These are phyloP conservation scores for Odontarrhena argentea DNA, from an alignment of 345 rosid genomes.

Conservation along the genomic window DNA sequence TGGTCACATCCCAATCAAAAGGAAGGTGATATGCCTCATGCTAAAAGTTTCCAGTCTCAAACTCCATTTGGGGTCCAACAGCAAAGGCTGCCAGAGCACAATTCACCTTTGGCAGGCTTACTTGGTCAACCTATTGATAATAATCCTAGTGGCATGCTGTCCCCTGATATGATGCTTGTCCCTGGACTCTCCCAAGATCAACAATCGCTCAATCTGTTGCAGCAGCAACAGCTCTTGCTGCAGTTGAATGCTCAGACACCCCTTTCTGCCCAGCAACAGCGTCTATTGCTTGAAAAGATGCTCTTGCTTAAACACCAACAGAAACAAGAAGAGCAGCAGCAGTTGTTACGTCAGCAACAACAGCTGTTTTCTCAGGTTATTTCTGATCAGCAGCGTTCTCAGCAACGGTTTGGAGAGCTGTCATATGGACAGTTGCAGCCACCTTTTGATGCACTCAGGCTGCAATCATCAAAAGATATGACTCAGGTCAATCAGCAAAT, in stretches of 20 bases:
- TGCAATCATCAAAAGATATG: conserved; percentile 57
- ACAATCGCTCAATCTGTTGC: conserved; percentile 70
- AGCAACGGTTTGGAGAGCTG: conserved; percentile 62
- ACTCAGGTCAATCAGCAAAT: conserved; percentile 56
- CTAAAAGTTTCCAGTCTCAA: conserved; percentile 61
- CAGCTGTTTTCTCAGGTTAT: conserved; percentile 80
- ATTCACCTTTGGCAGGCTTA: conserved; percentile 57
- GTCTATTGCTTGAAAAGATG: conserved; percentile 64
- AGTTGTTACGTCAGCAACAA: conserved; percentile 67
- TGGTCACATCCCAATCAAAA: conserved; percentile 70
- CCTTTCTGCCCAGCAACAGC: conserved; percentile 70
- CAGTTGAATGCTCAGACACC: conserved; percentile 71
- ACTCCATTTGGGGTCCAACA: conserved; percentile 69
- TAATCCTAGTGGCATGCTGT: conserved; percentile 52
- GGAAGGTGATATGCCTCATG: conserved; percentile 59
- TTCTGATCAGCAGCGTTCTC: conserved; percentile 61
- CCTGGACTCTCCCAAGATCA: conserved; percentile 73
- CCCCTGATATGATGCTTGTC: conserved; percentile 57
- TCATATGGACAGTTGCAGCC: conserved; percentile 60
- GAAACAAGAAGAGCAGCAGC: conserved; percentile 84
- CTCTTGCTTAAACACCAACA: conserved; percentile 76
- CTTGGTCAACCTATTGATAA: conserved; percentile 70
- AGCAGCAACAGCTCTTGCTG: conserved; percentile 71
- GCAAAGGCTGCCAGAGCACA: conserved; percentile 60
- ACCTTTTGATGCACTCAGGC: conserved; percentile 55